Evolutionary conservation across 108 stramenopile genomes (phyloP).

Genomic region (Pseudonitzschia delicatissima): DNA sequence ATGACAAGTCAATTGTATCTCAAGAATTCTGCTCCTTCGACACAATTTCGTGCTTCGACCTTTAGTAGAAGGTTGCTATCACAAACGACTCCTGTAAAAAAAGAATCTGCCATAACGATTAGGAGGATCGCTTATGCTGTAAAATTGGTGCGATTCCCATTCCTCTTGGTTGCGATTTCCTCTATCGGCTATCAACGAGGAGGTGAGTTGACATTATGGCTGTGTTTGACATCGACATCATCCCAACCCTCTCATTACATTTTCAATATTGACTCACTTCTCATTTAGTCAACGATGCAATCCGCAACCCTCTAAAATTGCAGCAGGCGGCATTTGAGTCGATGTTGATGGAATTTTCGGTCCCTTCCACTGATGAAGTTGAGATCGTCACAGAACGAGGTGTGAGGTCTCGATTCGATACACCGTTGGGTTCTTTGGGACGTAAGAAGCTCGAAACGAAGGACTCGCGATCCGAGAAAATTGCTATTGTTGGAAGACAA

Average conservation of each 20-base stretch:
- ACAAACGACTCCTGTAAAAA: constrained; percentile 1
- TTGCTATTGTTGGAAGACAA: constrained; percentile 32
- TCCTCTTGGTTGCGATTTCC: constrained; percentile 61
- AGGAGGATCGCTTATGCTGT: constrained; percentile 24
- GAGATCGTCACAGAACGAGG: constrained; percentile 25
- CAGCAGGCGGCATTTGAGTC: constrained; percentile 36
- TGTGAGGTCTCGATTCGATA: constrained; percentile 9
- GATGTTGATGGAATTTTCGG: constrained; percentile 17
- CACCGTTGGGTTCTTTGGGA: not conserved
- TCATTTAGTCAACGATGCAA: not conserved
- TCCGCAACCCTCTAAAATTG: constrained; percentile 37
- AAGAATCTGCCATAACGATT: constrained; percentile 15
- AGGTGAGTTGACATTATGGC: constrained; percentile 36
- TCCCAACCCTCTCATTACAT: too few species aligned
- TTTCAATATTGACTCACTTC: not conserved
- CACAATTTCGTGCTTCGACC: constrained; percentile 1
- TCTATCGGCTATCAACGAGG: constrained; percentile 76
- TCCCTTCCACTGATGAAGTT: constrained; percentile 19
- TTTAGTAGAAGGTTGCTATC: constrained; percentile 14
- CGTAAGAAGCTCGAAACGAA: not conserved
- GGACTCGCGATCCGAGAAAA: constrained; percentile 17
- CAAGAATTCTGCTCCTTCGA: not conserved
- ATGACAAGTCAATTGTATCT: not conserved
- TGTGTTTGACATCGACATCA: too few species aligned
- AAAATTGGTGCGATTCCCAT: constrained; percentile 54